A percentile compares a stretch with the other conserved stretches of the same genome.
Conservation (phyloP, 148 eudicot genomes). For the Oxyria digyna region DNA sequence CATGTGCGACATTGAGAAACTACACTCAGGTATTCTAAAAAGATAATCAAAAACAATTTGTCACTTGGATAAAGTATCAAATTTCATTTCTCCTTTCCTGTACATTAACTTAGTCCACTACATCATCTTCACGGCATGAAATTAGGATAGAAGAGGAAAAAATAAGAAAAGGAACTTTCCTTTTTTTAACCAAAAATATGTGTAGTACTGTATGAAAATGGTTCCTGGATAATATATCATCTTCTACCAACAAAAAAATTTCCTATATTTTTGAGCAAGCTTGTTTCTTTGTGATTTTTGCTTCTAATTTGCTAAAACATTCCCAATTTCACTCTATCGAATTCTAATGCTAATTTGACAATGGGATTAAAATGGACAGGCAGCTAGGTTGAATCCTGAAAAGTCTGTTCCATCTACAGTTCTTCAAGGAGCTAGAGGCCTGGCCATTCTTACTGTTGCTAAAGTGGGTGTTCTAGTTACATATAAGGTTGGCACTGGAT, state of each 20-base stretch:
- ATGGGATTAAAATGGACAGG: conserved; percentile 29
- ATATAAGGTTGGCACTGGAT: conserved; percentile 91
- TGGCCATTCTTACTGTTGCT: conserved; percentile 93
- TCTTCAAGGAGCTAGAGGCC: conserved; percentile 83
- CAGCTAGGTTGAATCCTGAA: conserved; percentile 78
- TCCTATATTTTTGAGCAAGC: background rate
- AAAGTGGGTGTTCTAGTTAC: conserved; percentile 75
- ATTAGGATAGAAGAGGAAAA: background rate
- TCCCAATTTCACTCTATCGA: background rate
- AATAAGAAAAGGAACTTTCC: background rate
- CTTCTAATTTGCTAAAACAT: background rate
- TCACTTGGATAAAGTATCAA: background rate
- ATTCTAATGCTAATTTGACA: background rate
- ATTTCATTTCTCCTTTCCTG: background rate
- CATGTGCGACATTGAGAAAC: conserved; percentile 63
- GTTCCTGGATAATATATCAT: background rate
- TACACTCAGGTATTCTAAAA: conserved; percentile 50
- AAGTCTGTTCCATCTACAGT: conserved; percentile 76
- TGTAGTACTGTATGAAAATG: background rate
- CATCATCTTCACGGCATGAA: background rate
- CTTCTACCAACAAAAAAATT: background rate
- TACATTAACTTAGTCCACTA: background rate
- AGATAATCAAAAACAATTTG: background rate
- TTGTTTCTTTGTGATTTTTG: conserved; percentile 4
- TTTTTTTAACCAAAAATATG: background rate